Evolutionary conservation across 768 basidiomycete genomes (phyloP), one percentile per base, ranked within the genome.

Genomic region (Mycena galopus): DNA sequence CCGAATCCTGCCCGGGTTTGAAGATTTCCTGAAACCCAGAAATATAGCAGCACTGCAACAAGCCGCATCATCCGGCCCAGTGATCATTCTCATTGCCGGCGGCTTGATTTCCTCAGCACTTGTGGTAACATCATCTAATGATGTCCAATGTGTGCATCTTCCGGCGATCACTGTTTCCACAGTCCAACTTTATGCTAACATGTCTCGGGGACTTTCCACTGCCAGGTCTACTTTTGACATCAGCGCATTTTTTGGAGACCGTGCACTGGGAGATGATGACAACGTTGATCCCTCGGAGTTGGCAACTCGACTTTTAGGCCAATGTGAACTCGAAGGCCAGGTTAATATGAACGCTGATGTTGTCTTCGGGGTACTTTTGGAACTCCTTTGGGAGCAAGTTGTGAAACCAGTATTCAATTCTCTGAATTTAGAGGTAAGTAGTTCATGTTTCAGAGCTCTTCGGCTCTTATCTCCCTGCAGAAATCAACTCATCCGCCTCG

Each of bases 1-100:
- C 23, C 50, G 70, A 30, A 33, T 17, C n/a, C 57, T 77, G 11
- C 56, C 75, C 1, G 77, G 70, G 4, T 79, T 79, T 67, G 65
- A 74, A 32, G 66, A 73, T 56, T 80, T 80, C 50, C 62, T 80
- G 16, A 59, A 39, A 16, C 78, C 78, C 27, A 63, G 47, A 23
- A 65, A 30, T 11, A 55, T 70, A 2, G 42, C 9, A 0, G 11
- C 51, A 23, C 37, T 70, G 3, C 55, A 17, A 0, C 51, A 53
- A 19, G 57, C 58, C 6, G 60, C 67, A 37, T 2, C 39, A 11
- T 6, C 33, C 1, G 73, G 75, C 1, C 65, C 67, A 25, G 53
- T 76, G 23, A 56, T 76, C 23, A 65, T 76, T 33, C 27, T 77
- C 42, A 66, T 75, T 57, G 66, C 66, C 32, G 69, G 57, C 56